phyloP scores from a whole-genome alignment of 2,329 filamentous ascomycete species.

The Dendrostoma leiphaemia region DNA sequence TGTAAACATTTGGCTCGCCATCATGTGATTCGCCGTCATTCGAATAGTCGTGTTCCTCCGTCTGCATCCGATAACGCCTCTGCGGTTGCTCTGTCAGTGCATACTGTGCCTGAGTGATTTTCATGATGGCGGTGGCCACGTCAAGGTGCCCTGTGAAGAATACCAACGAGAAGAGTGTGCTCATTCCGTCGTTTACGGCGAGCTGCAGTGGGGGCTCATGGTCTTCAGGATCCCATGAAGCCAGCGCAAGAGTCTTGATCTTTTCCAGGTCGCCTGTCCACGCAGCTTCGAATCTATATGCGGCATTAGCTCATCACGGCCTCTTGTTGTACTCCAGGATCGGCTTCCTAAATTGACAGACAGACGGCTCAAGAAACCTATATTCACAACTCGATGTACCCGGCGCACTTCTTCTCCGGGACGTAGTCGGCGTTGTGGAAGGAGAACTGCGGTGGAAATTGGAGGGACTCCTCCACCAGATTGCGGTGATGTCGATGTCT shows the following conservation, averaged over 20 bases:
- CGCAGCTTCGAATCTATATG: constrained; percentile 64
- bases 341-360: background rate
- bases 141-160: constrained; percentile 63
- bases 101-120: constrained; percentile 70
- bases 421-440: constrained; percentile 55
- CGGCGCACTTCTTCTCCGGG: constrained; percentile 52
- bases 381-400: constrained; percentile 62
- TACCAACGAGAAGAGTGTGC: constrained; percentile 65
- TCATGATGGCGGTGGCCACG: constrained; percentile 64
- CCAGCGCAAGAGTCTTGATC: constrained; percentile 64
- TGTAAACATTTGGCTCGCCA: constrained; percentile 42
- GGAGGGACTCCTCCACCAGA: constrained; percentile 25
- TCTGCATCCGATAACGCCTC: constrained; percentile 46
- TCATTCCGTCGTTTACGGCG: constrained; percentile 50
- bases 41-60: constrained; percentile 34
- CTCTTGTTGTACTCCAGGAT: background rate
- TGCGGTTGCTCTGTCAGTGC: constrained; percentile 51
- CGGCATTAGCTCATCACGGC: constrained; percentile 22
- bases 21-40: constrained; percentile 31
- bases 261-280: constrained; percentile 67
- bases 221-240: constrained; percentile 53
- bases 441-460: constrained; percentile 47
- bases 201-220: constrained; percentile 62
- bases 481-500: constrained; percentile 2
- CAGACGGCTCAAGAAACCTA: background rate